Conservation (phyloP, 768 basidiomycete species). For the Gloeostereum incarnatum region DNA sequence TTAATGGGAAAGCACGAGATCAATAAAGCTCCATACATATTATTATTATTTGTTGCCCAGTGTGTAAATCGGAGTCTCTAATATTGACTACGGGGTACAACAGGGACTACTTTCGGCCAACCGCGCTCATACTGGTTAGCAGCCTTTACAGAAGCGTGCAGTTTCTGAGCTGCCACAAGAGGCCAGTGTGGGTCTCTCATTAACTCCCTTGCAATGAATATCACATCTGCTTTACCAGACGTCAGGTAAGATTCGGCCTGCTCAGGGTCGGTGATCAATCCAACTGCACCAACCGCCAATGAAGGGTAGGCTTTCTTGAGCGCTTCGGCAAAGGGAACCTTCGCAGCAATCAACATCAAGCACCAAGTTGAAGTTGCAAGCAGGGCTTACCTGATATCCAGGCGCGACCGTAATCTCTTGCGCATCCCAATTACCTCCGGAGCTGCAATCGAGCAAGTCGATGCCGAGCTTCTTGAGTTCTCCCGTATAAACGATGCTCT, state of each 20-base stretch:
- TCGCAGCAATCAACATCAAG: conserved; percentile 3
- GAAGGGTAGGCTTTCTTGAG: conserved; percentile 53
- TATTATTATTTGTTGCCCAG: too few species aligned
- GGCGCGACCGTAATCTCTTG: conserved; percentile 49
- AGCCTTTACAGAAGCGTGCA: conserved; percentile 57
- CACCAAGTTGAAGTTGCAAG: neutral
- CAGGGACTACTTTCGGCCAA: too few species aligned
- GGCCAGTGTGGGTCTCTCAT: conserved; percentile 61
- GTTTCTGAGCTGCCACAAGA: conserved; percentile 47
- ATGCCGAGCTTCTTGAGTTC: conserved; percentile 53
- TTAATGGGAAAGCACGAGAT: too few species aligned
- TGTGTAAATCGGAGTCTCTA: too few species aligned
- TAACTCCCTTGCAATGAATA: conserved; percentile 60
- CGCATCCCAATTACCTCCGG: conserved; percentile 53
- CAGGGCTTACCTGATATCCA: conserved; percentile 47
- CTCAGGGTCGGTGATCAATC: conserved; percentile 56
- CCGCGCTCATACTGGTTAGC: conserved; percentile 67
- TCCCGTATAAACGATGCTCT: conserved; percentile 50
- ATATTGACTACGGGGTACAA: too few species aligned
- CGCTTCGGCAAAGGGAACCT: conserved; percentile 63
- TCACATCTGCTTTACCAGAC: conserved; percentile 57
- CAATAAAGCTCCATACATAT: too few species aligned
- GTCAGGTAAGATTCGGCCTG: conserved; percentile 50
- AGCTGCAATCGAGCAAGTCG: conserved; percentile 68
- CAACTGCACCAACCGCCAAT: conserved; percentile 54